Evolutionary conservation across 108 stramenopile species (phyloP).

Genomic region (Chaetoceros muelleri): DNA sequence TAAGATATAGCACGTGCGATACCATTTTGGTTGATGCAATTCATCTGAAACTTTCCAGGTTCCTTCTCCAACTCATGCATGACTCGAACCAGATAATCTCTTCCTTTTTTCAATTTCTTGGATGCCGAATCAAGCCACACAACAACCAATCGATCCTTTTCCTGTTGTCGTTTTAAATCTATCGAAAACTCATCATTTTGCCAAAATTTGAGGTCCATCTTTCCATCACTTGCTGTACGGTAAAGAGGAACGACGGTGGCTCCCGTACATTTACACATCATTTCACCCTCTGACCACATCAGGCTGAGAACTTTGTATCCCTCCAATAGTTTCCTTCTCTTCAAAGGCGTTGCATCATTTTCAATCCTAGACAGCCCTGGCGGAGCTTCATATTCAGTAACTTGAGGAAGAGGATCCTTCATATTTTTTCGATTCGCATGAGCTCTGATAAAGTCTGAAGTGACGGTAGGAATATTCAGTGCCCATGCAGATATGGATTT

Average conservation of each 20-base stretch:
- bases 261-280: background rate
- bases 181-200: background rate
- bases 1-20: background rate
- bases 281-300: background rate
- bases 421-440: background rate
- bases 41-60: background rate
- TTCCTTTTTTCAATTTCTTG: background rate
- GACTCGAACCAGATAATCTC: background rate
- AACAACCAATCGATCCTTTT: background rate
- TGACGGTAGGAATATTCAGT: background rate
- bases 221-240: background rate
- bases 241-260: background rate
- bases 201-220: background rate
- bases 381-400: background rate
- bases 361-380: background rate
- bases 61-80: background rate
- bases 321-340: background rate
- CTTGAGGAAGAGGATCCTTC: background rate
- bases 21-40: background rate
- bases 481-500: background rate
- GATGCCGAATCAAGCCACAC: background rate
- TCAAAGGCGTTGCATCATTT: background rate
- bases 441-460: background rate
- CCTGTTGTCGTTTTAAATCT: background rate
- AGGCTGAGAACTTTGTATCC: background rate